Conservation (phyloP, 768 basidiomycete species). For the Dendrothele bispora region DNA sequence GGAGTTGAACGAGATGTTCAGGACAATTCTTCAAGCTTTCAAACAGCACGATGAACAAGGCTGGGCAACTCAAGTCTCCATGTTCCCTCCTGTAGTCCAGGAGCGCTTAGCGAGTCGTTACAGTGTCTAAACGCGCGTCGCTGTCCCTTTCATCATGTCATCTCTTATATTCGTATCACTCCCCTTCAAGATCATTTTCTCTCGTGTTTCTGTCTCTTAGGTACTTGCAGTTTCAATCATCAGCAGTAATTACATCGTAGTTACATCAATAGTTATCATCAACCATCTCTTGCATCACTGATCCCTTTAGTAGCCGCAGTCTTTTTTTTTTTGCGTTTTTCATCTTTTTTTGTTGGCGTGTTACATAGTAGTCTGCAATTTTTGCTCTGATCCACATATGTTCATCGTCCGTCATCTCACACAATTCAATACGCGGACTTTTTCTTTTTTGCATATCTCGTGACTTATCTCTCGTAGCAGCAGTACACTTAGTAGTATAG, state of each 20-base stretch:
- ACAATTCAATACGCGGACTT: not conserved
- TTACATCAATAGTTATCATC: too few species aligned
- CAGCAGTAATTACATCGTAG: not conserved
- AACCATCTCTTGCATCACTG: conserved; percentile 48
- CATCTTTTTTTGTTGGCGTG: not conserved
- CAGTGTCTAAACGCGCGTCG: conserved; percentile 55
- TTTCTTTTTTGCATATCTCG: conserved; percentile 21
- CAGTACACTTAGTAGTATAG: conserved; percentile 48
- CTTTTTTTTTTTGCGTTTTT: conserved; percentile 8
- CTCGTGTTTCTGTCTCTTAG: not conserved
- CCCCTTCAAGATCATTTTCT: too few species aligned
- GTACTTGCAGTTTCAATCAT: not conserved
- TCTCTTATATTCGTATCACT: conserved; percentile 12
- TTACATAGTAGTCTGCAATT: not conserved
- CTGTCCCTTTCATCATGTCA: conserved; percentile 3
- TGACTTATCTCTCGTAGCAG: conserved; percentile 48
- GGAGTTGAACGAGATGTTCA: conserved; percentile 94
- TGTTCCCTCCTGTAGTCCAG: conserved; percentile 89
- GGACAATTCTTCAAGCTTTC: conserved; percentile 84
- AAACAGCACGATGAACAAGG: conserved; percentile 82
- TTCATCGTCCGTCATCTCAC: conserved; percentile 8
- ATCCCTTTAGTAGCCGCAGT: conserved; percentile 42
- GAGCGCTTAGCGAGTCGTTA: conserved; percentile 86
- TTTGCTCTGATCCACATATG: conserved; percentile 7
- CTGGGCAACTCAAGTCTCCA: conserved; percentile 80